These are phyloP conservation scores for Ramaria rubella DNA, from an alignment of 768 basidiomycete genomes.

Conservation along the genomic window DNA sequence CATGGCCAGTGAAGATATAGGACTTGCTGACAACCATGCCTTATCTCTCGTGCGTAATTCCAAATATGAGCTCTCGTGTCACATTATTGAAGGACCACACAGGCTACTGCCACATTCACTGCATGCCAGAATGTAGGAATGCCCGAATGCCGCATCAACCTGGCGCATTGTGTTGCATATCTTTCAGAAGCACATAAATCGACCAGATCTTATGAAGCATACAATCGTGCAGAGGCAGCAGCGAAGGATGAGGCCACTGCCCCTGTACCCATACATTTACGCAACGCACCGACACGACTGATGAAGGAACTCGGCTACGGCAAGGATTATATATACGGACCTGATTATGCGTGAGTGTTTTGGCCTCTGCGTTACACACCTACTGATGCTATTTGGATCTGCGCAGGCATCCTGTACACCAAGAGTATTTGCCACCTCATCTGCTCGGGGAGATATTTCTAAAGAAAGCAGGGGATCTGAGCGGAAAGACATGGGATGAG, in stretches of 20 bases:
- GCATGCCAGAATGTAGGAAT: conserved; percentile 70
- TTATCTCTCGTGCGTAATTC: conserved; percentile 53
- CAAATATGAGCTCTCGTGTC: background rate
- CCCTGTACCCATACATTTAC: conserved; percentile 63
- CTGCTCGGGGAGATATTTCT: conserved; percentile 41
- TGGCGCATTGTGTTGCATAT: conserved; percentile 72
- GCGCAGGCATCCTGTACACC: conserved; percentile 54
- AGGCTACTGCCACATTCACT: conserved; percentile 58
- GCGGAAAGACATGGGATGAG: conserved; percentile 56
- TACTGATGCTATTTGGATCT: background rate
- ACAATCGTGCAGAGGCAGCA: conserved; percentile 58
- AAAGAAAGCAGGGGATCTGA: conserved; percentile 35
- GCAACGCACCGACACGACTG: conserved; percentile 70
- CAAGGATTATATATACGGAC: conserved; percentile 58
- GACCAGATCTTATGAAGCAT: conserved; percentile 73
- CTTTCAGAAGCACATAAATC: conserved; percentile 80
- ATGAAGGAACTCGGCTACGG: conserved; percentile 70
- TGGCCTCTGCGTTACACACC: background rate
- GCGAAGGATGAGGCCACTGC: conserved; percentile 45
- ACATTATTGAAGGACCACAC: background rate
- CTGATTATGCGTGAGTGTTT: conserved; percentile 42
- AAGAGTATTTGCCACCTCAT: conserved; percentile 53
- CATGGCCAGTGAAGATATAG: conserved; percentile 82
- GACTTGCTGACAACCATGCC: conserved; percentile 71
- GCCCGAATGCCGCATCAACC: conserved; percentile 75